Evolutionary conservation across 2,329 filamentous ascomycete genomes (phyloP), one percentile per base, ranked within the genome.

Genomic region (Dactylonectria macrodidyma): DNA sequence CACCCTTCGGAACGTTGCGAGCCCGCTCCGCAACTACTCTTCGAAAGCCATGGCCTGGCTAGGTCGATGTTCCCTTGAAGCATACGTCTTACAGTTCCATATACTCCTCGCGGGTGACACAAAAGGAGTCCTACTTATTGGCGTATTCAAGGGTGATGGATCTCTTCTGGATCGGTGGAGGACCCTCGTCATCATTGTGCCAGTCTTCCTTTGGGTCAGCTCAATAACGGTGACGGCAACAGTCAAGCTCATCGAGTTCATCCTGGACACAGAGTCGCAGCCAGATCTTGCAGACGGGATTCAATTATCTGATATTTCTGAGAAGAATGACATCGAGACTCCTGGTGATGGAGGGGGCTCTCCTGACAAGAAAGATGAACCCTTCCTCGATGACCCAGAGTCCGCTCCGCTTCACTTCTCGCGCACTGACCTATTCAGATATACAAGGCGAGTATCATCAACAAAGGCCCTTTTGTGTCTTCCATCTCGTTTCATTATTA

Each of bases 91-190:
- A 46, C 88, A 91, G 65, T 86, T 87, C 73, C 90, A 92, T 73
- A 83, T 90, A 59, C 89, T 88, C 83, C 84, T 91, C 8, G 88
- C 88, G 1, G 87, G 85, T 6, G 88, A 91, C 71, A 85, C 87
- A 4, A 85, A 84, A 47, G 87, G 86, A 0, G 73, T 87, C 5
- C 61, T 76, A 3, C 55, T 76, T 5, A 68, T 76, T 10, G 73
- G 71, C 3, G 65, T 62, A 7, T 75, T 75, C 59, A 22, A 63
- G n/a, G 73, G 73, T 0, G 71, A 76, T 1, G 74, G 73, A 1
- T 67, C 68, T 10, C 65, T 76, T 1, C 65, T 60, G 6, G 73
- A 75, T 51, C 70, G 74, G 9, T 75, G 73, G 70, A 76, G 71
- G 61, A 66, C 69, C 2, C 52, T 78, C 3, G n/a, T 77, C 24